Evolutionary conservation across 495 filamentous ascomycete species (phyloP).

Genomic region (Neurospora sp.): DNA sequence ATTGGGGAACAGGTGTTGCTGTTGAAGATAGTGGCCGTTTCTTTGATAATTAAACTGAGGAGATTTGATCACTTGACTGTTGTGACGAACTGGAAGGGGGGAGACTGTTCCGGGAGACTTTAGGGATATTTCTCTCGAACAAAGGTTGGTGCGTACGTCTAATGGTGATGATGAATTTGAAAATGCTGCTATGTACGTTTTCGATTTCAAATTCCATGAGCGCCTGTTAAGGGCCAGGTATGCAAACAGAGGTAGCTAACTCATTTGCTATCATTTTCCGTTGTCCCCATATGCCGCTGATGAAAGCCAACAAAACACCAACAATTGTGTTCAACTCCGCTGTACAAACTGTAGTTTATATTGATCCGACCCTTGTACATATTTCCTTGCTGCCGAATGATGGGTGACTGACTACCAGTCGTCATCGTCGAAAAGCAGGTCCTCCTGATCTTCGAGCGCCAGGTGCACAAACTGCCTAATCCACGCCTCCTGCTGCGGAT

Average conservation of each 20-base stretch:
- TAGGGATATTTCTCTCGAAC: no score
- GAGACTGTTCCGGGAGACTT: no score
- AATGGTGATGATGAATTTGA: neutral
- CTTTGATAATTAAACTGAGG: no score
- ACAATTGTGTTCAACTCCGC: neutral
- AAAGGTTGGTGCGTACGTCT: no score
- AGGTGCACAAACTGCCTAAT: conserved; percentile 43
- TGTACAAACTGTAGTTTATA: neutral
- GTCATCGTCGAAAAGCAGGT: conserved; percentile 30
- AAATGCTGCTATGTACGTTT: neutral
- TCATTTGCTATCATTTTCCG: neutral
- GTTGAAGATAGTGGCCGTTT: no score
- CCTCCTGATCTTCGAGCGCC: conserved; percentile 44
- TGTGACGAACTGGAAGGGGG: neutral
- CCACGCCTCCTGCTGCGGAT: conserved; percentile 37
- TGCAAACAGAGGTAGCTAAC: neutral
- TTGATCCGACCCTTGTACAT: neutral
- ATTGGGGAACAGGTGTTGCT: no score
- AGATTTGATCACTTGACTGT: neutral
- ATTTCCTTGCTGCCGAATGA: conserved; percentile 8
- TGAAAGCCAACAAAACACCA: neutral
- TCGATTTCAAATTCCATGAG: neutral
- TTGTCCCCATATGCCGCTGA: neutral
- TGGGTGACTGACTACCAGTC: conserved; percentile 10
- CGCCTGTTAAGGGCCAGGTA: neutral